Conservation (phyloP, 306 rosid species). For the Sicyos edulis region DNA sequence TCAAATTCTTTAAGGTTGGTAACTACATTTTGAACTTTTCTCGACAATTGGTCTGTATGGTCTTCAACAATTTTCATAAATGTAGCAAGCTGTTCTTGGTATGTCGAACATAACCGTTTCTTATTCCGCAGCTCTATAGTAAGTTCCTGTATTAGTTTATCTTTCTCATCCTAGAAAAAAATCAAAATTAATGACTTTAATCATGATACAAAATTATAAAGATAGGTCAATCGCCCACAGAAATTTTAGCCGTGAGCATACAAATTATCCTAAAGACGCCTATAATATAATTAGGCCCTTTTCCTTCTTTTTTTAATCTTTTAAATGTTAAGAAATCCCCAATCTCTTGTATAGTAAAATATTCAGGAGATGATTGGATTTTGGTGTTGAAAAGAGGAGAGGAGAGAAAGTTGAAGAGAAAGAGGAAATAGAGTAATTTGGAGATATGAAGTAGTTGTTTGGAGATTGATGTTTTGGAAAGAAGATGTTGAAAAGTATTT, state of each 20-base stretch:
- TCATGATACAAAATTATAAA: conserved; percentile 12
- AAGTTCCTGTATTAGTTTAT: conserved; percentile 82
- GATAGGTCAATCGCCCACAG: not conserved
- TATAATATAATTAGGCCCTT: not conserved
- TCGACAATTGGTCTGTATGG: conserved; percentile 58
- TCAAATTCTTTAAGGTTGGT: conserved; percentile 75
- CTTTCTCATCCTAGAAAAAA: conserved; percentile 69
- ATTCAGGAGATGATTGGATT: too few relatives aligned
- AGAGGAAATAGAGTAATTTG: too few relatives aligned
- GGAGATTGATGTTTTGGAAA: too few relatives aligned
- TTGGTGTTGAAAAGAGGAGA: too few relatives aligned
- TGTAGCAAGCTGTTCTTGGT: conserved; percentile 65
- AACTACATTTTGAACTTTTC: conserved; percentile 59
- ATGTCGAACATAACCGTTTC: conserved; percentile 68
- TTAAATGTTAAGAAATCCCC: not conserved
- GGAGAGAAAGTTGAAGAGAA: too few relatives aligned
- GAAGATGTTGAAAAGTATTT: too few relatives aligned
- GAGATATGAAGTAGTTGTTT: too few relatives aligned
- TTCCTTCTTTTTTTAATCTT: not conserved
- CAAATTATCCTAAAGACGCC: not conserved
- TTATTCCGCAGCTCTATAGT: conserved; percentile 78
- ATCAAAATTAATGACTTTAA: conserved; percentile 10
- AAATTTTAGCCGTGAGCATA: not conserved
- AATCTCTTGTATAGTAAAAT: not conserved
- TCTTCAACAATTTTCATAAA: conserved; percentile 79